A percentile compares a stretch with the other conserved stretches of the same genome.
These are phyloP conservation scores for Ceratocystis cacaofunesta DNA, from an alignment of 2,329 filamentous ascomycete species.

Conservation along the genomic window DNA sequence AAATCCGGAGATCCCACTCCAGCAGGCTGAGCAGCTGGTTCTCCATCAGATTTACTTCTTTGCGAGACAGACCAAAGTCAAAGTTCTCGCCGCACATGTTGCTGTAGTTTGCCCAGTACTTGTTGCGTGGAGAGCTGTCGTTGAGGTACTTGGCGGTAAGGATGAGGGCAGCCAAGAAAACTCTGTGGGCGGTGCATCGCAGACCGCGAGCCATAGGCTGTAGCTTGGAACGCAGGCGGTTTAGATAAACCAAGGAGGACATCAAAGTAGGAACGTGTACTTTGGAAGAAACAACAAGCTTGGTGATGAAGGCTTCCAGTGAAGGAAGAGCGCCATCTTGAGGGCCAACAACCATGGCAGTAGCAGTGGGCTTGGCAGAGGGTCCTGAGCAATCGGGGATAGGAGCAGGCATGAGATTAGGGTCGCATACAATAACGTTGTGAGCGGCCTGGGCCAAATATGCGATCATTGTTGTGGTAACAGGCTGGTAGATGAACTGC, in stretches of 20 bases:
- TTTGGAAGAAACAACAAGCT: conserved; percentile 80
- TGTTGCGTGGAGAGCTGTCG: conserved; percentile 98
- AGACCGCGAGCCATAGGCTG: conserved; percentile 93
- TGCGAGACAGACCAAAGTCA: conserved; percentile 80
- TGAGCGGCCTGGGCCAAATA: conserved; percentile 61
- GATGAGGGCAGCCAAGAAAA: conserved; percentile 82
- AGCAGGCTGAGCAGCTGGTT: conserved; percentile 91
- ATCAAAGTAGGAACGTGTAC: conserved; percentile 96
- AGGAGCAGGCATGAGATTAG: conserved; percentile 36
- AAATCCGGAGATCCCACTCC: conserved; percentile 85
- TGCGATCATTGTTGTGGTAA: conserved; percentile 60
- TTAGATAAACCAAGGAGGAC: conserved; percentile 89
- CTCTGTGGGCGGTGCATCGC: conserved; percentile 90
- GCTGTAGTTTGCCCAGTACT: conserved; percentile 97
- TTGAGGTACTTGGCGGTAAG: conserved; percentile 93
- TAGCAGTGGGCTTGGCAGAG: conserved; percentile 35
- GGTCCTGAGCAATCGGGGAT: conserved; percentile 18
- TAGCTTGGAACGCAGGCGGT: conserved; percentile 65
- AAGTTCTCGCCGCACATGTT: conserved; percentile 49
- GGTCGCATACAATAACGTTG: conserved; percentile 69
- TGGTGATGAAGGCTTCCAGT: conserved; percentile 80
- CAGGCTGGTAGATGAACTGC: conserved; percentile 64
- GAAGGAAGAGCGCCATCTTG: conserved; percentile 52
- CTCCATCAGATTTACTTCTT: conserved; percentile 98
- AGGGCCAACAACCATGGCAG: conserved; percentile 32